Evolutionary conservation across 1,139 yeast species (phyloP).

Genomic region (Suhomyces wounanorum): DNA sequence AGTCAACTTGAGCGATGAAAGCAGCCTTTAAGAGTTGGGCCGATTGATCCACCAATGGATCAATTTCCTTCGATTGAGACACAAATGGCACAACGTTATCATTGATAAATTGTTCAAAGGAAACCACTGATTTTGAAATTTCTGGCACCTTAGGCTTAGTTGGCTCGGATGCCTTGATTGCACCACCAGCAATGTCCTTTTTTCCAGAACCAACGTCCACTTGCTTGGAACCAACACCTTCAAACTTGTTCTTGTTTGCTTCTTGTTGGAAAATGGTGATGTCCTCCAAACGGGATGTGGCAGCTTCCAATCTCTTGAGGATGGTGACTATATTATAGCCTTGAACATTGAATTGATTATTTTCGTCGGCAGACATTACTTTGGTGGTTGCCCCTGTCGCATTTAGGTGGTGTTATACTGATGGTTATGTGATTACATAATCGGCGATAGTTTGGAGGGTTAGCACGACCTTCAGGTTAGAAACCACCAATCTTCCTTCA

Average conservation of each 20-base stretch:
- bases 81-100: constrained; percentile 62
- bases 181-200: constrained; percentile 8
- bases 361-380: constrained; percentile 42
- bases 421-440: constrained; percentile 3
- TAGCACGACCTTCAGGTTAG: neutral
- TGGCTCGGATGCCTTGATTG: constrained; percentile 18
- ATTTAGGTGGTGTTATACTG: neutral
- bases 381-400: neutral
- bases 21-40: constrained; percentile 60
- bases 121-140: constrained; percentile 48
- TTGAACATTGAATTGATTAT: constrained; percentile 59
- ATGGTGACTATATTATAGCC: constrained; percentile 82
- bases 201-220: constrained; percentile 12
- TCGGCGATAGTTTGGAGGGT: neutral
- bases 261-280: constrained; percentile 79
- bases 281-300: constrained; percentile 90
- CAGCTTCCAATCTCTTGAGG: constrained; percentile 85
- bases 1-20: constrained; percentile 56
- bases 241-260: constrained; percentile 19
- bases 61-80: constrained; percentile 57
- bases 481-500: neutral
- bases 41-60: constrained; percentile 62
- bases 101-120: constrained; percentile 57
- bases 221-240: constrained; percentile 1
- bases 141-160: constrained; percentile 4